A percentile compares a stretch with the other conserved stretches of the same genome.
Evolutionary conservation across 2,329 filamentous ascomycete genomes (phyloP).

Genomic region (Arthrobotrys entomopaga): DNA sequence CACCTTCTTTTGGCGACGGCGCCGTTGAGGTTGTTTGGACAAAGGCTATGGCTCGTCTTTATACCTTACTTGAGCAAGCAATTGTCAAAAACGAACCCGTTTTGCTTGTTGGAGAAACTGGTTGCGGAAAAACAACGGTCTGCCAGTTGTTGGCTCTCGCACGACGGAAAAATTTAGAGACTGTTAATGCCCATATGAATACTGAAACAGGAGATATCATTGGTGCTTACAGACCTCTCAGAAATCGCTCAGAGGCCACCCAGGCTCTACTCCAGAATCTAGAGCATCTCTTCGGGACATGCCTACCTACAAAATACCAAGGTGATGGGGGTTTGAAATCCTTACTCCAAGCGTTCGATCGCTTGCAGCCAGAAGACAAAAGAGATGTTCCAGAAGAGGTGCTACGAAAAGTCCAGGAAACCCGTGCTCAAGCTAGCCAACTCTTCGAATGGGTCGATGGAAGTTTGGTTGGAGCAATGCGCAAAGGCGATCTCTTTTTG

Average conservation of each 20-base stretch:
- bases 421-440: conserved; percentile 76
- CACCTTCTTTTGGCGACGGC: conserved; percentile 44
- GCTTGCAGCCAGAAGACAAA: conserved; percentile 64
- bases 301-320: conserved; percentile 56
- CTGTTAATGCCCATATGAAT: conserved; percentile 97
- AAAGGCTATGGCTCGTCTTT: conserved; percentile 88
- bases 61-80: conserved; percentile 86
- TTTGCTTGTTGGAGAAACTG: conserved; percentile 92
- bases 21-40: conserved; percentile 81
- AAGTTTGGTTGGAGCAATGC: conserved; percentile 93
- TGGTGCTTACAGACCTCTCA: conserved; percentile 88
- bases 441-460: conserved; percentile 98
- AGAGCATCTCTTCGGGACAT: conserved; percentile 62
- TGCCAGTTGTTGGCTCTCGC: conserved; percentile 90
- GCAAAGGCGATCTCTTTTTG: conserved; percentile 85
- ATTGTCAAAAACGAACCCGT: conserved; percentile 92
- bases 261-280: conserved; percentile 74
- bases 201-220: conserved; percentile 97
- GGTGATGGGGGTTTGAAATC: conserved; percentile 66
- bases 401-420: conserved; percentile 64
- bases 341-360: conserved; percentile 71
- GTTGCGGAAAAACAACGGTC: conserved; percentile 96
- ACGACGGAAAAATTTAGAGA: conserved; percentile 78
- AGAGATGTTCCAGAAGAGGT: conserved; percentile 66
- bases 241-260: conserved; percentile 80